These are phyloP conservation scores for Ceraceosorus guamensis DNA, from an alignment of 1,284 basidiomycete genomes.

Conservation along the genomic window DNA sequence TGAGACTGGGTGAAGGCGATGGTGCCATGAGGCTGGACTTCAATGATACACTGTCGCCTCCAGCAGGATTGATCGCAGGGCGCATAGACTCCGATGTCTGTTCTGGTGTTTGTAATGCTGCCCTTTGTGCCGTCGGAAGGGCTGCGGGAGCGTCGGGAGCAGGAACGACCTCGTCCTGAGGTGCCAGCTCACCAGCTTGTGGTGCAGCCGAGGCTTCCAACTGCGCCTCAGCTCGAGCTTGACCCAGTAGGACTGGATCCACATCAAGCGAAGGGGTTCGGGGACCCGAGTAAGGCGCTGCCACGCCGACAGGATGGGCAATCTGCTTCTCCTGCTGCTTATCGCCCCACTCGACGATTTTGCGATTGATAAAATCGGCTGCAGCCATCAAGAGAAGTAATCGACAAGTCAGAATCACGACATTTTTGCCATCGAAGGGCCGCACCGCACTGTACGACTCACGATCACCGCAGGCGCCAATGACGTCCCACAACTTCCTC, in stretches of 20 bases:
- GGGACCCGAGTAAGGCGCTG: neutral
- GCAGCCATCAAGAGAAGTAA: neutral
- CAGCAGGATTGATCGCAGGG: too few species aligned
- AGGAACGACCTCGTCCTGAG: too few species aligned
- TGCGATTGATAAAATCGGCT: slow-evolving; percentile 35
- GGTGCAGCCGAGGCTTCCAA: too few species aligned
- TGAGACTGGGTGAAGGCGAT: neutral
- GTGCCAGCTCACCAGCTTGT: too few species aligned
- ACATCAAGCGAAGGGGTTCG: neutral
- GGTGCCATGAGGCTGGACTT: too few species aligned
- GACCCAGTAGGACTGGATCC: neutral
- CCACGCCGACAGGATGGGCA: neutral
- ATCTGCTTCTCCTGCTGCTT: neutral
- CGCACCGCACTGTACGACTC: neutral
- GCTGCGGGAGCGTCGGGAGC: too few species aligned
- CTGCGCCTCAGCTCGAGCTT: neutral
- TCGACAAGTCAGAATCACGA: neutral
- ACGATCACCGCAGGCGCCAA: slow-evolving; percentile 29
- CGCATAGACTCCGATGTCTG: too few species aligned
- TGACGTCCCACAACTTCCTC: slow-evolving; percentile 37
- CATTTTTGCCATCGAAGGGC: neutral
- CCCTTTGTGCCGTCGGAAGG: too few species aligned
- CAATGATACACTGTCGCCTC: too few species aligned
- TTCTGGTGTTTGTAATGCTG: too few species aligned
- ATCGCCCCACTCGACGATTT: slow-evolving; percentile 31